phyloP scores from a whole-genome alignment of 2,329 filamentous ascomycete species.

The Epichloe bromicola region DNA sequence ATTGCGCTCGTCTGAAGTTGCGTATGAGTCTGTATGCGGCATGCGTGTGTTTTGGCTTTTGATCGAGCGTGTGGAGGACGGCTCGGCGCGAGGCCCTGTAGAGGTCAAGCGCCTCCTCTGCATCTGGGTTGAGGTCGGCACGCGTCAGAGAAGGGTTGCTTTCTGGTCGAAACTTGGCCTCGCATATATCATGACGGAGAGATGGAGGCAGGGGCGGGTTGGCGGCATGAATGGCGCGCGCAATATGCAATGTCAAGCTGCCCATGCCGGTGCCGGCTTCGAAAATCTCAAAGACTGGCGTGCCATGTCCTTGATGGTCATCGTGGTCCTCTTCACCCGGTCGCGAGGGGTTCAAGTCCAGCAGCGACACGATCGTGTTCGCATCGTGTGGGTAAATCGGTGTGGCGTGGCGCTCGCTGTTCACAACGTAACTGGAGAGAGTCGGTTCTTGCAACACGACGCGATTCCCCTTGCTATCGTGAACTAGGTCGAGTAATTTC shows the following conservation, averaged over 20 bases:
- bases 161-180: constrained; percentile 11
- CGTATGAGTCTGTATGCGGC: constrained; percentile 52
- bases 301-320: constrained; percentile 13
- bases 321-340: constrained; percentile 21
- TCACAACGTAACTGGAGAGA: constrained; percentile 58
- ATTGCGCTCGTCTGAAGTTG: constrained; percentile 57
- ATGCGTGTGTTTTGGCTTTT: constrained; percentile 45
- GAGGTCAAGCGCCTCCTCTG: constrained; percentile 24
- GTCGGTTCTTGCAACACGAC: constrained; percentile 52
- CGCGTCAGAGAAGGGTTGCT: constrained; percentile 8
- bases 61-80: constrained; percentile 64
- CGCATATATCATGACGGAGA: constrained; percentile 21
- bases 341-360: constrained; percentile 55
- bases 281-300: constrained; percentile 55
- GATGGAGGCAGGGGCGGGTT: constrained; percentile 41
- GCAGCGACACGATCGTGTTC: constrained; percentile 58
- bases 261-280: constrained; percentile 82
- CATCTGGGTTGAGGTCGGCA: constrained; percentile 17
- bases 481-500: constrained; percentile 42
- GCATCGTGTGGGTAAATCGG: constrained; percentile 65
- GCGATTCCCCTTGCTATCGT: constrained; percentile 33
- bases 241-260: constrained; percentile 61
- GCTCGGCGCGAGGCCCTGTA: constrained; percentile 45
- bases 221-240: constrained; percentile 61
- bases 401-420: constrained; percentile 58